Conservation (phyloP, 2,329 filamentous ascomycete species). For the Blumeriella jaapii region DNA sequence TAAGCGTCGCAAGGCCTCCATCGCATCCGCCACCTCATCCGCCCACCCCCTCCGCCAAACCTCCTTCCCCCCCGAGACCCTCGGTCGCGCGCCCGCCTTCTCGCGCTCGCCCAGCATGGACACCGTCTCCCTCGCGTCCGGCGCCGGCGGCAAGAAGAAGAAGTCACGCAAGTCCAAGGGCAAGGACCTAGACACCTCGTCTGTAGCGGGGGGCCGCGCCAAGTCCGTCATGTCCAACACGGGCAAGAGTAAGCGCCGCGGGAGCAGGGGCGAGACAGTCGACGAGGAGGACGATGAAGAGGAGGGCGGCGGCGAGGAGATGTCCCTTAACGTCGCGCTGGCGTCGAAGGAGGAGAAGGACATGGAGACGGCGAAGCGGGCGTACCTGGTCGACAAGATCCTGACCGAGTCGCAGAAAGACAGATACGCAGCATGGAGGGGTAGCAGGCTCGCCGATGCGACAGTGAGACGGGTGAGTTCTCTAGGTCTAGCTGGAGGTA, state of each 20-base stretch:
- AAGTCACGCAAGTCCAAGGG: constrained; percentile 52
- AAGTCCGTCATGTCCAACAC: constrained; percentile 34
- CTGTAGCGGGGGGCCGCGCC: constrained; percentile 33
- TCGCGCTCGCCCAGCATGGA: constrained; percentile 57
- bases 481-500: too few species aligned
- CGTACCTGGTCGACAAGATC: constrained; percentile 55
- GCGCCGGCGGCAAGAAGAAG: constrained; percentile 43
- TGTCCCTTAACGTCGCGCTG: constrained; percentile 46
- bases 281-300: constrained; percentile 46
- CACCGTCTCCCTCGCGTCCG: constrained; percentile 46
- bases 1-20: constrained; percentile 64
- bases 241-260: constrained; percentile 32
- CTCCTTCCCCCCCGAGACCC: constrained; percentile 61
- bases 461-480: constrained; percentile 56
- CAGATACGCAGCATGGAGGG: constrained; percentile 60
- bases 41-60: constrained; percentile 68
- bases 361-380: constrained; percentile 43
- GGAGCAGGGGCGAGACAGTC: constrained; percentile 33
- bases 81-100: constrained; percentile 30
- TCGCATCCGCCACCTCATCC: constrained; percentile 40
- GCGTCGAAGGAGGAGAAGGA: constrained; percentile 57
- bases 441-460: constrained; percentile 54
- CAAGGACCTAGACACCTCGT: constrained; percentile 39
- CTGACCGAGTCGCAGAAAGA: constrained; percentile 50
- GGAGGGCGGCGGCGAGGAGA: constrained; percentile 32